Evolutionary conservation across 2,329 filamentous ascomycete species (phyloP), one percentile per base, ranked within the genome.

Genomic region (Clathrospora elynae): DNA sequence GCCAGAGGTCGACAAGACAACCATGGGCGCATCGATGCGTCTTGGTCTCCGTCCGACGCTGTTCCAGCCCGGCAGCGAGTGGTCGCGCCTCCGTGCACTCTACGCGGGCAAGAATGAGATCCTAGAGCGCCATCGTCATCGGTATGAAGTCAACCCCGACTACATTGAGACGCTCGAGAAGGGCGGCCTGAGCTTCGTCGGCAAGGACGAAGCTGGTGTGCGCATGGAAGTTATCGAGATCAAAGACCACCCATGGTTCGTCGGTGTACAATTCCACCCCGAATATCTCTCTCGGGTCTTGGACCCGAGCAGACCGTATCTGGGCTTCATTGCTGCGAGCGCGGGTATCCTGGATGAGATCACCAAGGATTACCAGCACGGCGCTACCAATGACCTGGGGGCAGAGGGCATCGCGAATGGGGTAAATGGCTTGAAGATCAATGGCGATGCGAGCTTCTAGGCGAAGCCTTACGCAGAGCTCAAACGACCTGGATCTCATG

Each of bases 71-170:
- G 82, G 81, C 39, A 87, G 79, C 30, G 86, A 92, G 61, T 93
- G 87, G 88, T 88, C 83, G 43, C 85, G 84, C 55, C 79, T 95
- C 17, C 85, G 89, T 11, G 80, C 81, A 6, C 73, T 95, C 7
- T 95, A 95, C 68, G 86, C 85, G 3, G 69, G 53, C 56, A 73
- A 66, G 46, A 64, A 41, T 6, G 66, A 67, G 39, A 75, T 79
- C 35, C 66, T 73, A 29, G 90, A 95, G 75, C 82, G 90, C 35
- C 90, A 96, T 70, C 83, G 90, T 47, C 90, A 96, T 72, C 82
- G 90, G 24, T 96, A 95, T 67, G 90, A 96, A 74, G 88, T 95
- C 53, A 95, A 95, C 73, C 90, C 90, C 0, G 80, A 82, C 8
- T 85, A 86, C 62, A 82, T 95, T 37, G 82, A 86, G 3, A 72